Evolutionary conservation across 148 eudicot genomes (phyloP), one percentile per base, ranked within the genome.

Genomic region (Rhododendron henanense): DNA sequence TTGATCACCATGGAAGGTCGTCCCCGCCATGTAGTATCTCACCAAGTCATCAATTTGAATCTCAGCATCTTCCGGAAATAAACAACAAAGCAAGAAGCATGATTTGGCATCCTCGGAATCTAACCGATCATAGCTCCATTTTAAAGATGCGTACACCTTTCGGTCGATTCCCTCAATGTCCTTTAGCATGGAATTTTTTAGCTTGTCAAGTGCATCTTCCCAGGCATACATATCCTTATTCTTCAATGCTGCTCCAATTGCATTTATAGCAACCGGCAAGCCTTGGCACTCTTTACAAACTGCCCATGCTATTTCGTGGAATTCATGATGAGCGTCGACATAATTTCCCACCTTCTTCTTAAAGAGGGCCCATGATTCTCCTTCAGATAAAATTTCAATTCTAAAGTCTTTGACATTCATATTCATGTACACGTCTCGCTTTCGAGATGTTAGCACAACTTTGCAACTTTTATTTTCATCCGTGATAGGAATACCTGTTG

Each of bases 251-350:
- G 23, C 57, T 31, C 81, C 84, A 35, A 84, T 21, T 4, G 89
- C 79, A 35, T 2, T 19, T 23, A 87, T 85, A 5, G 73, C 84
- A 16, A 84, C 47, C 0, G 89, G 89, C 76, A 87, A 84, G 23
- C 87, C 81, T 51, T 25, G 50, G 44, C 89, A 87, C 48, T 87
- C 82, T 5, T 78, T 18, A 28, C 84, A 85, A 37, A 87, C 78
- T 0, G 47, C 9, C 37, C 2, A 18, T 13, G 57, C 81, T 25
- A 57, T 0, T 4, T 44, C 10, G 15, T 2, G 45, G 1, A 84
- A 15, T 14, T 28, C 55, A 1, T 37, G 10, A 1, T 37, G 10
- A 48, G 48, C 7, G 21, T 51, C 45, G 6, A 18, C n/a, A 71
- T 1, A 39, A 41, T 39, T 67, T 18, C 53, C 76, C 76, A 65